Conservation (phyloP, 202 grass and related monocot species). For the Cymbopogon flexuosus region DNA sequence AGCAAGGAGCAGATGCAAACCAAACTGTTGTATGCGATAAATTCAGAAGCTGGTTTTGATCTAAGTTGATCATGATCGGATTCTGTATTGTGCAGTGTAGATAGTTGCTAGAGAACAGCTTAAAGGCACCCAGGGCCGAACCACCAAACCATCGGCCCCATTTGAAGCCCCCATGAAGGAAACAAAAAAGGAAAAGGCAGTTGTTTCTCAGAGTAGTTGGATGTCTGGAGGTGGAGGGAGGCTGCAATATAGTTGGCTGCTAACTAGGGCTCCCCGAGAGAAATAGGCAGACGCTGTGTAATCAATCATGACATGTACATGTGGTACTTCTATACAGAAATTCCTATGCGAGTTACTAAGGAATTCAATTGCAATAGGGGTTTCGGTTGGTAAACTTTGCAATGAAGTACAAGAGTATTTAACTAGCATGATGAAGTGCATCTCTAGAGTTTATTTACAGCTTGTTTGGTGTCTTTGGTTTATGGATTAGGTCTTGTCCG, state of each 20-base stretch:
- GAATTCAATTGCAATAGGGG: background rate
- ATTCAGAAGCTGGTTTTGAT: constrained; percentile 93
- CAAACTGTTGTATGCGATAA: constrained; percentile 93
- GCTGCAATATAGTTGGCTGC: constrained; percentile 25
- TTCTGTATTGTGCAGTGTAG: constrained; percentile 43
- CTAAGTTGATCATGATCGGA: constrained; percentile 51
- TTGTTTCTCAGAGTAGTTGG: background rate
- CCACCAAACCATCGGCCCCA: constrained; percentile 1
- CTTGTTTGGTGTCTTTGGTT: too few species aligned
- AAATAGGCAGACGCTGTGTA: background rate
- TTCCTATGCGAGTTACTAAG: background rate
- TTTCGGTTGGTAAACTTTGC: background rate
- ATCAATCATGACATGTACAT: constrained; percentile 45
- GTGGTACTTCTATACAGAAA: constrained; percentile 23
- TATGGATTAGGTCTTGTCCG: too few species aligned
- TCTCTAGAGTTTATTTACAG: too few species aligned
- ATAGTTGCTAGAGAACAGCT: constrained; percentile 38
- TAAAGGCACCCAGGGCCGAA: constrained; percentile 22
- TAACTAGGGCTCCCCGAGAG: constrained; percentile 4
- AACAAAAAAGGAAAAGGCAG: background rate
- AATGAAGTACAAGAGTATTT: background rate
- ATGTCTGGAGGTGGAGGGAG: background rate
- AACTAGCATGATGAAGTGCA: background rate
- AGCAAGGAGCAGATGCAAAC: constrained; percentile 82
- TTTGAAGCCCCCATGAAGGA: constrained; percentile 6